Evolutionary conservation across 768 basidiomycete species (phyloP).

Genomic region (Pulveroboletus ravenelii): DNA sequence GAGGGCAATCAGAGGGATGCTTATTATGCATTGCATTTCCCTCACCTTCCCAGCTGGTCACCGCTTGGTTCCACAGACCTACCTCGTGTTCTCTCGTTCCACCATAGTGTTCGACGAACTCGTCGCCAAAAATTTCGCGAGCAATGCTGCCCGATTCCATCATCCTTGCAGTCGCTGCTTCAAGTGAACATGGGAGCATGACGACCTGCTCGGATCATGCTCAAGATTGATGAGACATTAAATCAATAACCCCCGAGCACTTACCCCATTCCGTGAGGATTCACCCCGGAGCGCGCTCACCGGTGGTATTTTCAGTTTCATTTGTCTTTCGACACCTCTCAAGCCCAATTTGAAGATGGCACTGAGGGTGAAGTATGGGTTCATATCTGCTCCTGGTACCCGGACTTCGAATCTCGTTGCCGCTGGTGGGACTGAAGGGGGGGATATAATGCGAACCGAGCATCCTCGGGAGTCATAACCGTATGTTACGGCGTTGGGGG

Average conservation of each 20-base stretch:
- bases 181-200: slow-evolving; percentile 75
- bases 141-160: slow-evolving; percentile 75
- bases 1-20: slow-evolving; percentile 8
- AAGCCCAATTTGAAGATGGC: slow-evolving; percentile 86
- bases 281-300: slow-evolving; percentile 35
- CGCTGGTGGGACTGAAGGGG: slow-evolving; percentile 74
- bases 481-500: slow-evolving; percentile 88
- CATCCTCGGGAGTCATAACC: slow-evolving; percentile 95
- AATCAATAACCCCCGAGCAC: slow-evolving; percentile 32
- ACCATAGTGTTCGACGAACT: slow-evolving; percentile 91
- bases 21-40: background rate
- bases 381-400: slow-evolving; percentile 96
- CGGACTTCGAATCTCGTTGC: slow-evolving; percentile 92
- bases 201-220: slow-evolving; percentile 42
- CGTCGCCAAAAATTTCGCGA: slow-evolving; percentile 80
- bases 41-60: slow-evolving; percentile 92
- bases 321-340: slow-evolving; percentile 78
- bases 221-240: background rate
- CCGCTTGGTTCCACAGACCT: slow-evolving; percentile 78
- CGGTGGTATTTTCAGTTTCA: slow-evolving; percentile 65
- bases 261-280: slow-evolving; percentile 55
- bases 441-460: slow-evolving; percentile 87
- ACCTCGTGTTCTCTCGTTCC: slow-evolving; percentile 95
- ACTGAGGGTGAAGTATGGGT: slow-evolving; percentile 84
- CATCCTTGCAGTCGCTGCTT: slow-evolving; percentile 77